Conservation (phyloP, 2,329 filamentous ascomycete genomes). For the Penicillium sp. region DNA sequence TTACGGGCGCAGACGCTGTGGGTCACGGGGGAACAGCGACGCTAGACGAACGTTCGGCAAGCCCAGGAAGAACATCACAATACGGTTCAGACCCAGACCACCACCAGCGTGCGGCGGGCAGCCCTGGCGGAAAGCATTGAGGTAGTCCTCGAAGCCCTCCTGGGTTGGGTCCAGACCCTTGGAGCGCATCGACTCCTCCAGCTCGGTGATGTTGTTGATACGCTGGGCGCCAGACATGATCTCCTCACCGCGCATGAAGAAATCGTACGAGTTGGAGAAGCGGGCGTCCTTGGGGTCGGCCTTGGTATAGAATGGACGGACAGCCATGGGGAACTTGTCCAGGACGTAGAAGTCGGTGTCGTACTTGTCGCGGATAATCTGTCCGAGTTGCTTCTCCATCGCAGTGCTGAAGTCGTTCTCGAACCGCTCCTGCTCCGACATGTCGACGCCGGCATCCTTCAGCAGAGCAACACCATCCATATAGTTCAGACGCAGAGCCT, state of each 20-base stretch:
- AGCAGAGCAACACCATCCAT: constrained; percentile 54
- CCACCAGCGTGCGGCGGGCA: constrained; percentile 68
- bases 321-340: constrained; percentile 90
- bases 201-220: constrained; percentile 64
- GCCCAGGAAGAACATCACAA: constrained; percentile 69
- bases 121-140: constrained; percentile 67
- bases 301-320: constrained; percentile 92
- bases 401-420: constrained; percentile 53
- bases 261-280: constrained; percentile 71
- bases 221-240: constrained; percentile 71
- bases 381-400: constrained; percentile 73
- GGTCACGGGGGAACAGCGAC: constrained; percentile 68
- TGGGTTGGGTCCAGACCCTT: constrained; percentile 64
- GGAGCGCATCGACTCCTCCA: constrained; percentile 61
- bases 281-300: constrained; percentile 69
- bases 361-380: constrained; percentile 84
- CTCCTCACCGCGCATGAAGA: constrained; percentile 73
- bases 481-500: constrained; percentile 54
- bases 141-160: constrained; percentile 66
- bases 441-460: constrained; percentile 55
- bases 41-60: constrained; percentile 66
- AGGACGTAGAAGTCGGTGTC: constrained; percentile 95
- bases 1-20: constrained; percentile 55
- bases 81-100: constrained; percentile 68
- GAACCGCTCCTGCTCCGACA: constrained; percentile 53